Base-by-base conservation (phyloP, 305 asterid species). In the Withania somnifera region DNA sequence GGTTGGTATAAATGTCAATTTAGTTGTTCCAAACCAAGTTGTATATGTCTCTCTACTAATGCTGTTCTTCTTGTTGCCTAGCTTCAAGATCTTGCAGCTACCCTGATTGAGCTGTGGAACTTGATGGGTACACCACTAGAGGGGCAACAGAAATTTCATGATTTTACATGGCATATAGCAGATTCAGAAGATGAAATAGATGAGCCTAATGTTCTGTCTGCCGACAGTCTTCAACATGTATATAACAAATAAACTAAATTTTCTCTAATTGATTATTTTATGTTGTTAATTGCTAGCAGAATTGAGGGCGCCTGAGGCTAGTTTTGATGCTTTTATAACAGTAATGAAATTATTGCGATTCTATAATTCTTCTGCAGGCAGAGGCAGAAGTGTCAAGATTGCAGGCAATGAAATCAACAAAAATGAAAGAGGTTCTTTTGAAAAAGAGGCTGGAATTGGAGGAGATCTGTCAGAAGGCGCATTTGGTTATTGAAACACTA, bases 41-140 rank as follows among this genome's bases (percentile, higher is more conserved):
- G 30, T 32, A 30, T n/a, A 6, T 52, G 78, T 79, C 58, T 38
- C 85, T 80, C 76, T 77, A 68, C 84, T 84, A 50, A 53, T 66
- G n/a, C n/a, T 67, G 67, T 61, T 34, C 19, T 53, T 24, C n/a
- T 15, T 51, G 73, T 79, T 84, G 47, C 82, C 78, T 88, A 94
- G 99, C 92, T 95, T 87, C 97, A 94, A 93, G 91, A 87, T 88
- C 94, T 92, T 87, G 97, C 93, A 53, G 92, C 92, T 79, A 83
- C 95, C 87, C 87, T 92, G 92, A 89, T 92, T 15, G 97, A 93
- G 88, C 93, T 95, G 53, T 95, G 97, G 99, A 91, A 86, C 84
- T 88, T 95, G 88, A 94, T 95, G 97, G 98, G 93, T 85, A 91
- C 94, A 60, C 94, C 98, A 75, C 85, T 80, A 36, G 91, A 87